Evolutionary conservation across 768 basidiomycete genomes (phyloP).

Genomic region (Leccinum fibrillosum): DNA sequence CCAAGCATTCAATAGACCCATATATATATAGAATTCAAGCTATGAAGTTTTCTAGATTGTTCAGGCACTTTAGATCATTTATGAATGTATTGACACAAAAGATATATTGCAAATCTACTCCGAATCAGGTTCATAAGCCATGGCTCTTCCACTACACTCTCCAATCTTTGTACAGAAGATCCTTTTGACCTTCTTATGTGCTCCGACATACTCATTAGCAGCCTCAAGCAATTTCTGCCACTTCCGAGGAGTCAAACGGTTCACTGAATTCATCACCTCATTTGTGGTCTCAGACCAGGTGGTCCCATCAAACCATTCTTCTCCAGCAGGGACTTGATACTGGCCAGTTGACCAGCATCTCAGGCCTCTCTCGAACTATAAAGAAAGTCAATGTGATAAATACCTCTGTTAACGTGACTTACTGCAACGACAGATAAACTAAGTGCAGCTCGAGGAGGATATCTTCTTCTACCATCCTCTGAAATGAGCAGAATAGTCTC

Average conservation of each 20-base stretch:
- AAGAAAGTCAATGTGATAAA: not conserved
- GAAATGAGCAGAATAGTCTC: not conserved
- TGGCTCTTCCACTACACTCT: not conserved
- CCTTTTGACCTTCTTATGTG: not conserved
- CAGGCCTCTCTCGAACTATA: not conserved
- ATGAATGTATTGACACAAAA: too few relatives aligned
- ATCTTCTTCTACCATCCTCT: not conserved
- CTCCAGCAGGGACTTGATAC: not conserved
- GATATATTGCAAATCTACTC: too few relatives aligned
- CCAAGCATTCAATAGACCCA: too few relatives aligned
- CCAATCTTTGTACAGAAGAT: not conserved
- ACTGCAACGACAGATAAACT: not conserved
- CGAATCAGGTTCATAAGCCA: not conserved
- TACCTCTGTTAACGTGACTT: not conserved
- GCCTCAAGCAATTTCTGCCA: not conserved
- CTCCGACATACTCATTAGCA: not conserved
- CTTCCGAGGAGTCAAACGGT: not conserved
- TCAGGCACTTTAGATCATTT: too few relatives aligned
- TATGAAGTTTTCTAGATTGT: too few relatives aligned
- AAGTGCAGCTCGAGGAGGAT: not conserved
- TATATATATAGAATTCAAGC: too few relatives aligned
- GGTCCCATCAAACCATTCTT: not conserved
- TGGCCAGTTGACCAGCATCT: not conserved
- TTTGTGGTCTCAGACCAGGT: not conserved
- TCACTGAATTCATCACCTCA: not conserved